phyloP scores from a whole-genome alignment of 2,329 filamentous ascomycete genomes.

The Thermomyces lanuginosus region DNA sequence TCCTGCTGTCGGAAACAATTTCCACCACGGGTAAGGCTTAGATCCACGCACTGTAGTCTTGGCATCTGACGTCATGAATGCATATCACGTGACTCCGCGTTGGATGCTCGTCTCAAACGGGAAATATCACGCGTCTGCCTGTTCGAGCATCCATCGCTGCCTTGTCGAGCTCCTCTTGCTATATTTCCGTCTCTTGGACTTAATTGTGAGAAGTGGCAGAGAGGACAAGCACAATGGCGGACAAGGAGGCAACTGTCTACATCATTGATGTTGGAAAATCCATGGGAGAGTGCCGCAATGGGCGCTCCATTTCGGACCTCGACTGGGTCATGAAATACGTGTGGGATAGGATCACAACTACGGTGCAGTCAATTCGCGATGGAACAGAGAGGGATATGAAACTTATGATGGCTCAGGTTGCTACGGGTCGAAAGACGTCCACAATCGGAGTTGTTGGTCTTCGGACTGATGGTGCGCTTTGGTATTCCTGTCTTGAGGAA shows the following conservation, averaged over 20 bases:
- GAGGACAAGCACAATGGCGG: slow-evolving; percentile 48
- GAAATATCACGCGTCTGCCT: slow-evolving; percentile 30
- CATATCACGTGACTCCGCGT: slow-evolving; percentile 28
- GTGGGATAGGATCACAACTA: slow-evolving; percentile 79
- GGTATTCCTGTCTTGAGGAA: not conserved
- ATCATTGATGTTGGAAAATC: slow-evolving; percentile 74
- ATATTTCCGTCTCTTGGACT: slow-evolving; percentile 2
- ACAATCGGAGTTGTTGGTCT: slow-evolving; percentile 67
- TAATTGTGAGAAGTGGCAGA: not conserved
- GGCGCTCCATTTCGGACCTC: slow-evolving; percentile 60
- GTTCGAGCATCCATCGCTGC: not conserved
- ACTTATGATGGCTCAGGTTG: slow-evolving; percentile 26
- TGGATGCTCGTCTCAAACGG: slow-evolving; percentile 14
- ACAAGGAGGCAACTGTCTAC: slow-evolving; percentile 86
- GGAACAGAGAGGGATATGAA: not conserved
- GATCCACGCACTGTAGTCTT: not conserved
- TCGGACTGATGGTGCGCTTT: slow-evolving; percentile 47
- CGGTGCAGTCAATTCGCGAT: slow-evolving; percentile 34
- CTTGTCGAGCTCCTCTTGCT: not conserved
- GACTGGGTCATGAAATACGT: slow-evolving; percentile 84
- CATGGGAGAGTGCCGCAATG: slow-evolving; percentile 59
- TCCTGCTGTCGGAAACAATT: slow-evolving; percentile 1
- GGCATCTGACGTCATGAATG: slow-evolving; percentile 4
- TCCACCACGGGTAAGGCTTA: not conserved
- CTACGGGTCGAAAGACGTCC: slow-evolving; percentile 56